These are phyloP conservation scores for Phytophthora pluvialis DNA, from an alignment of 352 stramenopile species.

Conservation along the genomic window DNA sequence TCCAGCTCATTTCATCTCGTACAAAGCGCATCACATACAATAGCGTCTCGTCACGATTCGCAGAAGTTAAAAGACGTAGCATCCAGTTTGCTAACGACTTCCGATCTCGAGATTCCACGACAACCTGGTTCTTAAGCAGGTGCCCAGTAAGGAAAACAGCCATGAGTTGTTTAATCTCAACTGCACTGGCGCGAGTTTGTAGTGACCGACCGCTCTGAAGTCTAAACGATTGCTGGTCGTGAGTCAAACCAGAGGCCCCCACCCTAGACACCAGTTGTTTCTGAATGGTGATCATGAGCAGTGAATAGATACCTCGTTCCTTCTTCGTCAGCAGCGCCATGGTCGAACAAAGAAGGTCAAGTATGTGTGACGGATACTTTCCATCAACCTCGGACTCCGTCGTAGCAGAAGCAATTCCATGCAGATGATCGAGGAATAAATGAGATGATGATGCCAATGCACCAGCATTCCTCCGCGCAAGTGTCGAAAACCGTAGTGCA, in stretches of 20 bases:
- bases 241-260: constrained; percentile 21
- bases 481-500: constrained; percentile 47
- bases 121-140: constrained; percentile 59
- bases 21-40: constrained; percentile 72
- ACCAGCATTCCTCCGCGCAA: constrained; percentile 46
- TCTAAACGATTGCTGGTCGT: constrained; percentile 35
- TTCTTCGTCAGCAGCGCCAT: constrained; percentile 73
- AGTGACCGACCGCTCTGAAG: constrained; percentile 18
- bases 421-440: constrained; percentile 81
- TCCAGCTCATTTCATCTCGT: constrained; percentile 47
- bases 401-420: constrained; percentile 60
- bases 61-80: constrained; percentile 66
- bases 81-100: constrained; percentile 73
- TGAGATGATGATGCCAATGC: constrained; percentile 66
- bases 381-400: constrained; percentile 33
- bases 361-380: constrained; percentile 64
- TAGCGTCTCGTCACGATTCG: constrained; percentile 65
- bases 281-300: constrained; percentile 89
- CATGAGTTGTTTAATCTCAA: constrained; percentile 80
- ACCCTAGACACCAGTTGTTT: constrained; percentile 72
- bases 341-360: constrained; percentile 71
- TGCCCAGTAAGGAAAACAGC: constrained; percentile 78
- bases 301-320: constrained; percentile 70
- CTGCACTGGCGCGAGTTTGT: constrained; percentile 31
- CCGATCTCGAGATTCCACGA: constrained; percentile 62